Evolutionary conservation across 1,284 basidiomycete species (phyloP), one percentile per base, ranked within the genome.

Genomic region (Thecaphora thlaspeos): DNA sequence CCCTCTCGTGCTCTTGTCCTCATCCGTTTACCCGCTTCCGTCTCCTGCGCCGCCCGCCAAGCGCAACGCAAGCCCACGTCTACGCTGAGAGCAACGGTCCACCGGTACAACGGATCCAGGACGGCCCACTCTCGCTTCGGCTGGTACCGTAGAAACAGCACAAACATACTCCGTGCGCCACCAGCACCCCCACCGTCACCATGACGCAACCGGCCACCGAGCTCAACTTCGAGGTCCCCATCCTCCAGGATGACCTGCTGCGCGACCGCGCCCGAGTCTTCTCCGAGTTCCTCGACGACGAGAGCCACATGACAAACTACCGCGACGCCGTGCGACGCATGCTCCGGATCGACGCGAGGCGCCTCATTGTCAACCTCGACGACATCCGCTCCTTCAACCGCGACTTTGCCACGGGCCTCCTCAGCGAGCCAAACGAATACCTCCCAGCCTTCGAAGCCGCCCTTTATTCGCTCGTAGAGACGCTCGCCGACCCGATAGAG

Each of bases 341-440:
- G 87, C 83, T 98, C 40, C 86, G 88, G 51, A 82, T 85, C 28
- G 88, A 90, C 71, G 86, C 88, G 74, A 87, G 90, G 68, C 87
- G 95, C 71, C 86, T 99, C 72, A 87, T 95, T 72, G 86, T 99
- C 79, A 98, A 96, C 80, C 84, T 98, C 69, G 94, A 99, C 80
- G 92, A 98, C 80, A 81, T 99, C 66, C 88, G 95, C 79, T 90
- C 92, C 79, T 93, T 93, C 79, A 86, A 90, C 78, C 86, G 92
- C 76, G 70, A 69, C 8, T 75, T 91, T 0, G 73, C 75, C 4
- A 66, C 67, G 0, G 75, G 71, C 21, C 83, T 99, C 15, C 83
- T 99, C 52, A 89, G 90, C 73, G 84, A 90, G 46, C 95, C 95
- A 3, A 86, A 87, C 30, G 88, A 90, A 40, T 96, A 85, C 76